Conservation (phyloP, 1,139 yeast genomes). For the Kazachstania sp. region DNA sequence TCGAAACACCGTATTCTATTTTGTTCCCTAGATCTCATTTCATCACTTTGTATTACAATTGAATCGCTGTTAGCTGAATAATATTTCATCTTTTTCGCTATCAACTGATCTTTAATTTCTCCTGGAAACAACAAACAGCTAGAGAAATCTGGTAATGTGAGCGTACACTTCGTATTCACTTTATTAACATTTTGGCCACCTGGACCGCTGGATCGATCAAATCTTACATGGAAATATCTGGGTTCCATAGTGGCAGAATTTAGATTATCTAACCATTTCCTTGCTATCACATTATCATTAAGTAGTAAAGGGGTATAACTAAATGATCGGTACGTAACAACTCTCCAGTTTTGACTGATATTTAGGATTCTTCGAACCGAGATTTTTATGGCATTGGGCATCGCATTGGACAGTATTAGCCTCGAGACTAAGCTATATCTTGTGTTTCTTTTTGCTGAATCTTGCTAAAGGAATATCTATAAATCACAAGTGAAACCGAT, state of each 20-base stretch:
- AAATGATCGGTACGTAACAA: not conserved
- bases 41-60: slow-evolving; percentile 55
- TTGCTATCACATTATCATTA: not conserved
- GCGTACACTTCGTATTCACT: slow-evolving; percentile 68
- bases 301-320: not conserved
- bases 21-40: slow-evolving; percentile 47
- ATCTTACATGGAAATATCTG: slow-evolving; percentile 41
- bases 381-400: too few species aligned
- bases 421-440: too few species aligned
- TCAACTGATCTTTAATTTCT: slow-evolving; percentile 41
- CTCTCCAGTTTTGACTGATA: too few species aligned
- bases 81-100: slow-evolving; percentile 40
- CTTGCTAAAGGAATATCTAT: too few species aligned
- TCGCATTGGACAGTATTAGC: too few species aligned
- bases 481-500: too few species aligned
- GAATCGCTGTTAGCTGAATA: slow-evolving; percentile 49
- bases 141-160: slow-evolving; percentile 48
- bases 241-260: slow-evolving; percentile 34
- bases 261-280: slow-evolving; percentile 32
- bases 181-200: slow-evolving; percentile 96
- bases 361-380: too few species aligned
- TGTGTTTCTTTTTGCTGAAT: too few species aligned
- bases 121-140: slow-evolving; percentile 57
- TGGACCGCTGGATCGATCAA: slow-evolving; percentile 77
- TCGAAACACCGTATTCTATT: slow-evolving; percentile 54